Conservation (phyloP, 2,329 filamentous ascomycete genomes). For the Eutypella sp. region DNA sequence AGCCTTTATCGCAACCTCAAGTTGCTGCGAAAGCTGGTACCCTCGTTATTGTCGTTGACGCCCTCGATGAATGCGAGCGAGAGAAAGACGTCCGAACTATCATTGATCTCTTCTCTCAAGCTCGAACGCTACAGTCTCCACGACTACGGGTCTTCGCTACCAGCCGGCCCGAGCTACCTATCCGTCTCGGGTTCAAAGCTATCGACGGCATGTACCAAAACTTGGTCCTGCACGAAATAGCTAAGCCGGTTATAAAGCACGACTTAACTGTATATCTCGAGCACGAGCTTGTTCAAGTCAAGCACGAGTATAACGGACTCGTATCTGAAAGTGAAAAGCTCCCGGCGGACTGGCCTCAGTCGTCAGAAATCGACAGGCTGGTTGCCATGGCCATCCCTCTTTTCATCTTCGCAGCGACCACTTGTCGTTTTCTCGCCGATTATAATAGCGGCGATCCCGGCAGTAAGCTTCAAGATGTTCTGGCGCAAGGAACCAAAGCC, state of each 20-base stretch:
- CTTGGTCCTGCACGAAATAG: conserved; percentile 33
- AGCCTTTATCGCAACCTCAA: conserved; percentile 22
- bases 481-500: not conserved
- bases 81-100: too few species aligned
- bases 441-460: conserved; percentile 1
- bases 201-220: too few species aligned
- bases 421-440: conserved; percentile 22
- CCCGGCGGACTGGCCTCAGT: conserved; percentile 24
- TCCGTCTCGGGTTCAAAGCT: conserved; percentile 30
- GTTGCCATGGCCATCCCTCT: conserved; percentile 18
- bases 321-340: conserved; percentile 10
- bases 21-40: conserved; percentile 1
- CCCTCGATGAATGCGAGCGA: too few species aligned
- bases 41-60: conserved; percentile 25
- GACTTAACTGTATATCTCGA: conserved; percentile 33
- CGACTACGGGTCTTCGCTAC: conserved; percentile 34
- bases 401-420: conserved; percentile 26
- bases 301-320: conserved; percentile 14
- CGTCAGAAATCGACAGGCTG: conserved; percentile 6
- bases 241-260: conserved; percentile 20
- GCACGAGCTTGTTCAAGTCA: conserved; percentile 25
- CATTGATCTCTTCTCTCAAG: too few species aligned
- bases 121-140: conserved; percentile 13
- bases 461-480: conserved; percentile 2
- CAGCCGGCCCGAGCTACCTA: conserved; percentile 35